phyloP scores from a whole-genome alignment of 2,329 filamentous ascomycete species.

The Ilyonectria robusta region DNA sequence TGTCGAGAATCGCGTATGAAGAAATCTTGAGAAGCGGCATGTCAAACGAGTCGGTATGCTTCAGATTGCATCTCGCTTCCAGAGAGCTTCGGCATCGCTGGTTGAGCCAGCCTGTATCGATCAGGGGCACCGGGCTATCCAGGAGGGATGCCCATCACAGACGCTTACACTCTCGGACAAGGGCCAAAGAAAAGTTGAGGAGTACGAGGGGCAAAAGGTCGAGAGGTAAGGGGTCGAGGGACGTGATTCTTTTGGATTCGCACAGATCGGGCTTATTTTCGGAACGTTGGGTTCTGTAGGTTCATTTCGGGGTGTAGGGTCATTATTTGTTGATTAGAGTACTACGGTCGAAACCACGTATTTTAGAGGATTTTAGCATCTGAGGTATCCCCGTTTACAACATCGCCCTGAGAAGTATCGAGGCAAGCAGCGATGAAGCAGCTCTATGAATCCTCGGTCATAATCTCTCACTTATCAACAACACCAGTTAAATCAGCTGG shows the following conservation, averaged over 20 bases:
- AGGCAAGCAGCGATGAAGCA: no score
- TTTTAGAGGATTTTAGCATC: no score
- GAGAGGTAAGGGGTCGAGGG: not conserved
- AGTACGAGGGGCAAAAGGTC: no score
- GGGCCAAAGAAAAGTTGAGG: not conserved
- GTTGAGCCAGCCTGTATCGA: not conserved
- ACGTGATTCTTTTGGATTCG: not conserved
- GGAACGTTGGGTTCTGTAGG: not conserved
- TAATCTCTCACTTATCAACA: no score
- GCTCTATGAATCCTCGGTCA: no score
- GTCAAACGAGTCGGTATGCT: not conserved
- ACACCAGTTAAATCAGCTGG: no score
- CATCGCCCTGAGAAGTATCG: no score
- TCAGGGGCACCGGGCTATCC: not conserved
- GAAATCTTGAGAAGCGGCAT: not conserved
- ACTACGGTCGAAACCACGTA: no score
- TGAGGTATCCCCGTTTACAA: no score
- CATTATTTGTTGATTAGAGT: no score
- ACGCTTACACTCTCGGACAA: not conserved
- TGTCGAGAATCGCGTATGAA: not conserved
- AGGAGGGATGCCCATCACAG: no score
- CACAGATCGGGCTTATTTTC: not conserved
- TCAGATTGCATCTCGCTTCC: not conserved
- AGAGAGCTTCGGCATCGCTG: not conserved
- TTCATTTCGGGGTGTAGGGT: conserved; percentile 49